Percentiles rank a stretch among this genome's conserved stretches.
Evolutionary conservation across 768 basidiomycete species (phyloP).

Genomic region (Boletales sp.): DNA sequence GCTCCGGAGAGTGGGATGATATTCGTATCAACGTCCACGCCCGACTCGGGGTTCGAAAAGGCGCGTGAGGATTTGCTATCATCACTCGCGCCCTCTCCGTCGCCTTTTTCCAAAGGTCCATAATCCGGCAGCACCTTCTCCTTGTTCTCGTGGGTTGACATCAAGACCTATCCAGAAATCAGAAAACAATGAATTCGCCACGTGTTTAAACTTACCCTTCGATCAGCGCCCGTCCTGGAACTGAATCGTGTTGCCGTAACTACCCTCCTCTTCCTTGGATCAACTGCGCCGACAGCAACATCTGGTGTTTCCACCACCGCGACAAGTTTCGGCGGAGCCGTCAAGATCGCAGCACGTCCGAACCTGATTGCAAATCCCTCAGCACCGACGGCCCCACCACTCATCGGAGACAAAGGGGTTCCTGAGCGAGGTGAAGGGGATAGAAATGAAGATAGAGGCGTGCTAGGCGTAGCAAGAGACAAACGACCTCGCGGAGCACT

Average conservation of each 20-base stretch:
- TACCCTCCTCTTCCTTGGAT: constrained; percentile 77
- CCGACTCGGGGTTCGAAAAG: constrained; percentile 24
- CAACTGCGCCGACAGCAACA: constrained; percentile 85
- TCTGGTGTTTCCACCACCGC: constrained; percentile 85
- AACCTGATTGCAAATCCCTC: constrained; percentile 46
- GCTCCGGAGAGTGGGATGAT: constrained; percentile 69
- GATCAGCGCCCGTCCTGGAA: constrained; percentile 74
- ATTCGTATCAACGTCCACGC: constrained; percentile 61
- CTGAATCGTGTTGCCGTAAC: constrained; percentile 89
- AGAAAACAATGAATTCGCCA: neutral
- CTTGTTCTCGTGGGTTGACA: constrained; percentile 77
- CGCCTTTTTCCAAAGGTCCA: constrained; percentile 21
- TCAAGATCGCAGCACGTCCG: constrained; percentile 72
- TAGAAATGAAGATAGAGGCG: constrained; percentile 34
- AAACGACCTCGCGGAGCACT: constrained; percentile 42
- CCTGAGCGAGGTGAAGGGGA: constrained; percentile 30
- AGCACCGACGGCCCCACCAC: constrained; percentile 20
- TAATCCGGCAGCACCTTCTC: constrained; percentile 22
- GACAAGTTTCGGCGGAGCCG: constrained; percentile 79
- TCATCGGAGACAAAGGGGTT: constrained; percentile 31
- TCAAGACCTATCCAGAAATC: constrained; percentile 54
- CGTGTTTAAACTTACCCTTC: constrained; percentile 53
- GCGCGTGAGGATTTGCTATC: constrained; percentile 6
- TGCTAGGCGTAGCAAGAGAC: constrained; percentile 39
- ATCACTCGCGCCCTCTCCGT: neutral